Base-by-base conservation (phyloP, 495 filamentous ascomycete species). In the Viridothelium virens region DNA sequence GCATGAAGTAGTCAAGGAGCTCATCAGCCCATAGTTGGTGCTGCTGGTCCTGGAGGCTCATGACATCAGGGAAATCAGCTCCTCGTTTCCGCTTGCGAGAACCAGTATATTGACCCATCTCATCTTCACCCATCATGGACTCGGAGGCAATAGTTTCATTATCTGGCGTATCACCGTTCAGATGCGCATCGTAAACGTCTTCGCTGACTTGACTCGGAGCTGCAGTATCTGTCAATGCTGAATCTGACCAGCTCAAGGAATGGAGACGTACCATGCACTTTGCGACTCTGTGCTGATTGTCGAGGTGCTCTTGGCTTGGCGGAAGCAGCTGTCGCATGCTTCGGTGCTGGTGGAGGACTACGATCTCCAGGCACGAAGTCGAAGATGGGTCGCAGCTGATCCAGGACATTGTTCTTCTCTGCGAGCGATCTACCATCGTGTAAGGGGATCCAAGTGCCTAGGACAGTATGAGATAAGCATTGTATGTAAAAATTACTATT, bases 381-480 rank as follows among this genome's bases (percentile, higher is more conserved):
- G 77, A 98, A 94, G 68, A 98, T 94, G 41, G 90, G 85, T 46
- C 81, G 81, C 41, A 98, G 79, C 67, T 90, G 89, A 10, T 92
- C 86, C 59, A 91, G 85, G 62, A 97, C 84, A 64, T 87, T 87
- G 74, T 96, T 96, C 65, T 91, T 87, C 63, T 87, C 84, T 34
- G 94, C 94, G 6, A 98, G 87, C 70, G 82, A 76, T 66, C 89
- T 85, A 48, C 90, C 94, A 66, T 90, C 86, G 37, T 87, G 83
- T 33, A 98, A 83, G 6, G 94, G 93, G 34, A 98, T 91, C 95
- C 95, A 98, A 50, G 94, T 98, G 66, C 93, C 92, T 94, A 63
- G 34, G 12, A 5, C 4, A 7, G 12, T 36, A 38, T 10, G 11
- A 12, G 67, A 10, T 37, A 14, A 47, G 61, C 18, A 61, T 16